phyloP scores from a whole-genome alignment of 345 rosid species.

The Syzygium aromaticum region DNA sequence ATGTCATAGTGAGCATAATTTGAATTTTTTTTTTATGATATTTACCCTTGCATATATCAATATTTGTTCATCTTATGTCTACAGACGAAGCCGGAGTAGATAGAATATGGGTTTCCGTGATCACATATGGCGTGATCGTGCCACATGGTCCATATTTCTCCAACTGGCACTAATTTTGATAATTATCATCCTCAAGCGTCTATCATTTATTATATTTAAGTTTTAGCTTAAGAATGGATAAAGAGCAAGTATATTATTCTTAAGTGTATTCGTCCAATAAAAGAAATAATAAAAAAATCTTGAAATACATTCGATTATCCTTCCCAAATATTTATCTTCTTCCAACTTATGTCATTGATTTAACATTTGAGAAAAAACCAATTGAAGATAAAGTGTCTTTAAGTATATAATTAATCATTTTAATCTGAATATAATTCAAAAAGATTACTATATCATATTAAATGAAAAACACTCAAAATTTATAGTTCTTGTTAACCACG shows the following conservation, averaged over 20 bases:
- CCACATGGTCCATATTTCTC: not conserved
- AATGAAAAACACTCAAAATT: not conserved
- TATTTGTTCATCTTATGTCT: too few species aligned
- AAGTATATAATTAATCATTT: not conserved
- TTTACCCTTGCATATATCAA: too few species aligned
- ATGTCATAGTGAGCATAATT: too few species aligned
- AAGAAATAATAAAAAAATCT: not conserved
- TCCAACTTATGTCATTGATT: not conserved
- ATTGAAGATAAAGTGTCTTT: not conserved
- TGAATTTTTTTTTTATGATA: too few species aligned
- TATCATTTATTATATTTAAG: not conserved
- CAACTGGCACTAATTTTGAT: too few species aligned
- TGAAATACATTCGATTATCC: not conserved
- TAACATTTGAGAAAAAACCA: not conserved
- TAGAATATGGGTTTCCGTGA: too few species aligned
- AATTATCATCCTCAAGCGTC: not conserved
- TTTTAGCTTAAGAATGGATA: not conserved
- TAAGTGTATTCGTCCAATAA: not conserved
- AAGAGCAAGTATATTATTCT: not conserved
- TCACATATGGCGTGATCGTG: not conserved
- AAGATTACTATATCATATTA: not conserved
- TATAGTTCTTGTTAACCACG: not conserved
- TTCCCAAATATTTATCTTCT: not conserved
- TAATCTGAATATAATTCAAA: not conserved
- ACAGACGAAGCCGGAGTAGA: accelerated